Base-by-base conservation (phyloP, 1,139 yeast genomes). In the Debaryomyces nepalensis region DNA sequence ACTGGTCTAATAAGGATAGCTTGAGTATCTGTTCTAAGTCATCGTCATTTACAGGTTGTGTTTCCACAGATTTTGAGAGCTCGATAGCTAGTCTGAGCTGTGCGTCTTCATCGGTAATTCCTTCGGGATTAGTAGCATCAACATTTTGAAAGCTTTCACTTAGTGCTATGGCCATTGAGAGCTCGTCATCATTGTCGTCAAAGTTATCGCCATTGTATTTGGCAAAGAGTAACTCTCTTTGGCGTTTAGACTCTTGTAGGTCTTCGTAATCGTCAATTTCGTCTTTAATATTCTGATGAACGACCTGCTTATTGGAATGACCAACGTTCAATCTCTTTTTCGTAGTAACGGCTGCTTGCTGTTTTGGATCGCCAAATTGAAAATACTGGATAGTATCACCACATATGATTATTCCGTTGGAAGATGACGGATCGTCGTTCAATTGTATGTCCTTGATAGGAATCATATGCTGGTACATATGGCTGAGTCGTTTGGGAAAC, bases 321-420 rank as follows among this genome's bases (percentile, higher is more conserved):
- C 59, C 55, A 3, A 51, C 49, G 24, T 50, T 53, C 12, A 57
- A 49, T 45, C 55, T 59, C 44, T 58, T 59, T 33, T 44, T 46
- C 2, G 34, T 14, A n/a, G 40, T 12, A 5, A 29, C 9, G 5
- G 40, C 14, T 4, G 19, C 15, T 9, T 36, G 12, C 14, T 35
- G 34, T 14, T 27, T 24, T 15, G 23, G 37, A 5, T 55, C 57
- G 2, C 91, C 93, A 60, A 80, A 75, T 49, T 79, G 80, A 55
- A 84, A 83, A 54, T 78, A 81, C 53, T 84, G 89, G 1, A 83
- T 64, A 1, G 77, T 66, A 16, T 81, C 77, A 3, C 82, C 83
- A 41, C 81, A 74, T 1, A 75, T 66, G 3, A 82, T 64, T 2
- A 82, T 57, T 1, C 90, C 91, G 44, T 72, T 71, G 2, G 79